Conservation (phyloP, 2,329 filamentous ascomycete species). For the Colletotrichum magnum region DNA sequence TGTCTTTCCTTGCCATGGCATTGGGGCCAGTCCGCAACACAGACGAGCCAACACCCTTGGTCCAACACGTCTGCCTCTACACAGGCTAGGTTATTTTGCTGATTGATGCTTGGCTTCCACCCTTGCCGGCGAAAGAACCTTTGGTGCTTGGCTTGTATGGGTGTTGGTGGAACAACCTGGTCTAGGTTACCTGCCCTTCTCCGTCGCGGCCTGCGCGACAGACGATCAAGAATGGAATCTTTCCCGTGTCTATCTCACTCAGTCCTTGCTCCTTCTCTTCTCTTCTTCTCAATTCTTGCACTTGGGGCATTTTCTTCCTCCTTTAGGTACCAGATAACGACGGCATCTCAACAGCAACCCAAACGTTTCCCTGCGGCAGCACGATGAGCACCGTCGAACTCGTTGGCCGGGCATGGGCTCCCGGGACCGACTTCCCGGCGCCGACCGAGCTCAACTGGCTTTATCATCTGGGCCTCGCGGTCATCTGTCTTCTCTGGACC, state of each 20-base stretch:
- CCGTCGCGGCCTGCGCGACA: background rate
- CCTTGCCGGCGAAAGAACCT: background rate
- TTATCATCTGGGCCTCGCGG: constrained; percentile 40
- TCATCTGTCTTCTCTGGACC: constrained; percentile 38
- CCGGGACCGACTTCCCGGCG: constrained; percentile 39
- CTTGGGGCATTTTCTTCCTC: background rate
- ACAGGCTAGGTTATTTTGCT: too few species aligned
- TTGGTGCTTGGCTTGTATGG: background rate
- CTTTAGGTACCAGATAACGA: background rate
- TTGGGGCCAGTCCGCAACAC: too few species aligned
- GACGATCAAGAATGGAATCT: background rate
- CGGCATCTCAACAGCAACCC: background rate
- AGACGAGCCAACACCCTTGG: too few species aligned
- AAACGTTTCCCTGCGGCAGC: background rate
- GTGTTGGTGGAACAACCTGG: background rate
- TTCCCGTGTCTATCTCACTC: background rate
- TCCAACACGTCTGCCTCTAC: too few species aligned
- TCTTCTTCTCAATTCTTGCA: background rate
- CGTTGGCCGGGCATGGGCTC: constrained; percentile 39
- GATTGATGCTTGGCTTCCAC: background rate
- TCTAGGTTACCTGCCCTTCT: background rate
- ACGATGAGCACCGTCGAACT: constrained; percentile 35
- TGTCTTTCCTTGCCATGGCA: too few species aligned
- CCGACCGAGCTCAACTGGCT: constrained; percentile 38
- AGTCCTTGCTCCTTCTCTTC: background rate